Conservation (phyloP, 345 rosid species). For the Aegle marmelos region DNA sequence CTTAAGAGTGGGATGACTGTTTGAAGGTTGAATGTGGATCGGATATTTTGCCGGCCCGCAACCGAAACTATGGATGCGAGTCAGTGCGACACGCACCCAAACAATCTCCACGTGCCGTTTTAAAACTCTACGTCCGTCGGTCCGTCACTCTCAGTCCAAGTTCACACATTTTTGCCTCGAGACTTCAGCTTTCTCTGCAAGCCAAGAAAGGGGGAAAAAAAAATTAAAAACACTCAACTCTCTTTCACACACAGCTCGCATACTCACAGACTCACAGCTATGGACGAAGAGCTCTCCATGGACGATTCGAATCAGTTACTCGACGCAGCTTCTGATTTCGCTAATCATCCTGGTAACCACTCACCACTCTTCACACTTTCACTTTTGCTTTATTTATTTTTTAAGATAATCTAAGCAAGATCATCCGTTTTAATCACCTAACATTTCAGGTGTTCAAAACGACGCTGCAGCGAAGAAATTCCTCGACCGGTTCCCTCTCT, state of each 20-base stretch:
- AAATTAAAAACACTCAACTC: neutral
- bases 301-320: slow-evolving; percentile 63
- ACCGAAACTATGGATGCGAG: neutral
- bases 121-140: neutral
- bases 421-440: neutral
- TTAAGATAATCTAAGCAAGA: neutral
- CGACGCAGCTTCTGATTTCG: slow-evolving; percentile 74
- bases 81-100: slow-evolving; percentile 20
- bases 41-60: neutral
- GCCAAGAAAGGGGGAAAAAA: neutral
- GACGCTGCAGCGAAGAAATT: slow-evolving; percentile 67
- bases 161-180: too few relatives aligned
- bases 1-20: too few relatives aligned
- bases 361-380: too few relatives aligned
- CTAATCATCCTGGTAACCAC: slow-evolving; percentile 52
- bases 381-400: neutral
- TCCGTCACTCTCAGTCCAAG: too few relatives aligned
- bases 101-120: slow-evolving; percentile 23
- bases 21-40: too few relatives aligned
- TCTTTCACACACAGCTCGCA: too few relatives aligned
- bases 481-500: slow-evolving; percentile 78
- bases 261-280: neutral
- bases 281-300: slow-evolving; percentile 45
- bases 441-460: slow-evolving; percentile 51
- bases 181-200: neutral